These are phyloP conservation scores for Camelina hispida DNA, from an alignment of 345 rosid genomes.

Conservation along the genomic window DNA sequence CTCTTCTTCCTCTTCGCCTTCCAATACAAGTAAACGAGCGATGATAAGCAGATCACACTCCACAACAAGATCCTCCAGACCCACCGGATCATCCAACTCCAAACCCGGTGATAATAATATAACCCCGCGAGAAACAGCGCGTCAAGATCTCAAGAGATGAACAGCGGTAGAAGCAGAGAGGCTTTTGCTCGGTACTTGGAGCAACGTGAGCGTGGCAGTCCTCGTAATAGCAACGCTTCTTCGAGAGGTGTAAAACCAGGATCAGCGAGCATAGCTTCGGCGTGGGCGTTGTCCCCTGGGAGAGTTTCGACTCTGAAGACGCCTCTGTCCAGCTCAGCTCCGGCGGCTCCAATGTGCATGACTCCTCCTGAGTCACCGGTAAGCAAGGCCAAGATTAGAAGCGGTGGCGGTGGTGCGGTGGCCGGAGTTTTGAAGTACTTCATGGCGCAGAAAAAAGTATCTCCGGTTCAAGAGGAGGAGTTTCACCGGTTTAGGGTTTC, in stretches of 20 bases:
- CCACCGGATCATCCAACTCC: conserved; percentile 20
- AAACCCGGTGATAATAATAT: not conserved
- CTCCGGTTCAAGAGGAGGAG: conserved; percentile 59
- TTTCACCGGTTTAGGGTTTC: conserved; percentile 53
- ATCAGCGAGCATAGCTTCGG: conserved; percentile 54
- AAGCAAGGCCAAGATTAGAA: conserved; percentile 34
- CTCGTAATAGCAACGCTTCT: conserved; percentile 28
- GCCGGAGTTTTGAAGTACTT: conserved; percentile 72
- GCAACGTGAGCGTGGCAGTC: conserved; percentile 52
- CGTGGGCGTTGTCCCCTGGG: conserved; percentile 87
- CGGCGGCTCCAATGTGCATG: conserved; percentile 33
- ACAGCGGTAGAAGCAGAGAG: conserved; percentile 34
- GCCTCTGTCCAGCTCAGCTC: conserved; percentile 26
- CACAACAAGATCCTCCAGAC: conserved; percentile 44
- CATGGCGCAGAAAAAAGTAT: conserved; percentile 63
- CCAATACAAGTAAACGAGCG: conserved; percentile 36
- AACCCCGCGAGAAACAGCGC: conserved; percentile 44
- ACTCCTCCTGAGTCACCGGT: conserved; percentile 43
- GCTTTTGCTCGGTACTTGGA: conserved; percentile 38
- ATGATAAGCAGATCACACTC: conserved; percentile 42
- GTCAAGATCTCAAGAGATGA: conserved; percentile 35
- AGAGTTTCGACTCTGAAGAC: conserved; percentile 39
- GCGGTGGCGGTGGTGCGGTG: conserved; percentile 52
- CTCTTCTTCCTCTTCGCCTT: conserved; percentile 42
- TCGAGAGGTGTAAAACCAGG: conserved; percentile 45